These are phyloP conservation scores for Lupinus albus DNA, from an alignment of 306 rosid species.

Conservation along the genomic window DNA sequence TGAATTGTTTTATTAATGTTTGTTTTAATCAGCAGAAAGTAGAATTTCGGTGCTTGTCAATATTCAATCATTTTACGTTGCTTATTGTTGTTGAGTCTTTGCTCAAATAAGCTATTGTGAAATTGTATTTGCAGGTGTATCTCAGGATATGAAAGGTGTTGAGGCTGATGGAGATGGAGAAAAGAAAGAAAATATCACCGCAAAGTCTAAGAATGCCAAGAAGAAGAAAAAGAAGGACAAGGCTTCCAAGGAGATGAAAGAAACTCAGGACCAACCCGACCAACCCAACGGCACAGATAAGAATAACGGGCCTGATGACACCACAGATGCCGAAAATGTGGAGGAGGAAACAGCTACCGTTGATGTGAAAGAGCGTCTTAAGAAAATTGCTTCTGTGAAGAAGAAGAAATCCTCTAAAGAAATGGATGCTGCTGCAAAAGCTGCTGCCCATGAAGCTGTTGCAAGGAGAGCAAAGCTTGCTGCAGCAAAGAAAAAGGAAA, in stretches of 20 bases:
- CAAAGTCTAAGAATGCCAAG: constrained; percentile 69
- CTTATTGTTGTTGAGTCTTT: constrained; percentile 17
- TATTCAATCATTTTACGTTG: not conserved
- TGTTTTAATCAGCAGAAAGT: not conserved
- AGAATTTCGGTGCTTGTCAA: not conserved
- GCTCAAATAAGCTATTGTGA: constrained; percentile 19
- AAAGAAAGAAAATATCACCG: constrained; percentile 58
- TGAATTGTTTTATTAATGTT: constrained; percentile 1
- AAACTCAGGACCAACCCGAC: constrained; percentile 64
- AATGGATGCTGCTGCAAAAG: constrained; percentile 81
- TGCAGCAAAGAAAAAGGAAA: constrained; percentile 92
- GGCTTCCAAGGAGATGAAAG: constrained; percentile 76
- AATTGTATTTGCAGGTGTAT: constrained; percentile 50
- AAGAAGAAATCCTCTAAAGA: constrained; percentile 89
- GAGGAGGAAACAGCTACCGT: constrained; percentile 71
- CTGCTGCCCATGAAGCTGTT: constrained; percentile 90
- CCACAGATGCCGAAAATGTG: constrained; percentile 46
- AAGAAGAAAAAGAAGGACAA: constrained; percentile 97
- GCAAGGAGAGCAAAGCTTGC: constrained; percentile 85
- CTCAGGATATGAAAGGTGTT: constrained; percentile 58
- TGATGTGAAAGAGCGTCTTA: constrained; percentile 84
- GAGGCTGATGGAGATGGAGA: constrained; percentile 64
- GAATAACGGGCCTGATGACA: constrained; percentile 51
- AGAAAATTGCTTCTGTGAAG: constrained; percentile 70
- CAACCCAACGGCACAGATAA: constrained; percentile 55